Evolutionary conservation across 352 stramenopile species (phyloP), one percentile per base, ranked within the genome.

Genomic region (Thraustotheca clavata): DNA sequence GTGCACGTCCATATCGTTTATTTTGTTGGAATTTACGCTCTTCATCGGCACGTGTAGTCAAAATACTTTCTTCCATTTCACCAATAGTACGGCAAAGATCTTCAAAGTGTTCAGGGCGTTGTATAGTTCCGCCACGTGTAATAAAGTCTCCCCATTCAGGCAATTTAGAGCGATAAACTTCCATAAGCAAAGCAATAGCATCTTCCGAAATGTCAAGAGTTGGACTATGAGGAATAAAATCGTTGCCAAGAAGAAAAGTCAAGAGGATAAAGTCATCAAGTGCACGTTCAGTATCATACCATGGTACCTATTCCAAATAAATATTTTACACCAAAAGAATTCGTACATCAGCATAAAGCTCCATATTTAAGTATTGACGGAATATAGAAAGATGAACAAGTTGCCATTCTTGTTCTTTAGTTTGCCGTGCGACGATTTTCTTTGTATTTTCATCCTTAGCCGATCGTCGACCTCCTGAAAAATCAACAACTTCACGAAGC

Each of bases 251-350:
- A 39, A 99, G 78, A 73, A 99, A 99, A n/a, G 96, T 99, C 55
- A 99, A 84, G 68, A 99, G 89, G 8, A 99, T 97, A 73, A 99
- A 99, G 72, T 99, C 97, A 76, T 99, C 97, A 65, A 99, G 93
- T 60, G 98, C 91, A 18, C 96, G 82, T 73, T 99, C 97, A 22
- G 94, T 67, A 72, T 96, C 75, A 31, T 69, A 70, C 79, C 79
- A 60, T 87, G 73, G 22, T 4, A 67, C 52, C 61, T 68, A 41
- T 22, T 3, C 26, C 61, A 22, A 5, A 1, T 88, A 47, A 62
- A 14, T 18, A 34, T 16, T 55, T 9, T 12, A 49, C 36, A 47
- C 18, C 11, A 26, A 11, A 49, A 5, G 3, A 11, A 20, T 9
- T 31, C 26, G 9, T 65, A 65, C 57, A 1, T 60, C 18, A 0